Conservation (phyloP, 768 basidiomycete genomes). For the Boletus speciosus region DNA sequence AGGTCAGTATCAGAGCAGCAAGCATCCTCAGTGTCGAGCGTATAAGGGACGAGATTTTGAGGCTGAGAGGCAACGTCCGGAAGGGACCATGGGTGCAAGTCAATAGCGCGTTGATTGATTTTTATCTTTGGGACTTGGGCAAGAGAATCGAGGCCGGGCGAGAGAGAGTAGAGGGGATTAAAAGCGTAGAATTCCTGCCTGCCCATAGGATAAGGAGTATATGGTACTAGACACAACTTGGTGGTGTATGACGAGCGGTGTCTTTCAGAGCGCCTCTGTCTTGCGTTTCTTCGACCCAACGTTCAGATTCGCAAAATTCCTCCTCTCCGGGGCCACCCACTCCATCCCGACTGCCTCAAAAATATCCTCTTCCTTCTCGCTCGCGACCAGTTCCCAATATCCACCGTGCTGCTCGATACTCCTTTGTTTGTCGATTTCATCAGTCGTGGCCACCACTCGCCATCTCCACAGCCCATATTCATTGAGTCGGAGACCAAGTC, state of each 20-base stretch:
- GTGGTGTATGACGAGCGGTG: not conserved
- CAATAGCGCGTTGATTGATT: slow-evolving; percentile 83
- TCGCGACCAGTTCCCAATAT: slow-evolving; percentile 22
- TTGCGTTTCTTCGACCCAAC: slow-evolving; percentile 3
- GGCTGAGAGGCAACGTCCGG: slow-evolving; percentile 29
- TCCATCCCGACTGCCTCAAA: slow-evolving; percentile 24
- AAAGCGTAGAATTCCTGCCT: slow-evolving; percentile 56
- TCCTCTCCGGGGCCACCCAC: slow-evolving; percentile 26
- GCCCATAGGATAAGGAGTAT: slow-evolving; percentile 79
- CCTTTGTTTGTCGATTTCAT: not conserved
- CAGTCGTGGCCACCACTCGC: slow-evolving; percentile 20
- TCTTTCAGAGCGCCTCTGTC: not conserved
- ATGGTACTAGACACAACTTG: slow-evolving; percentile 64
- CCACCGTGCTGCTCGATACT: slow-evolving; percentile 13
- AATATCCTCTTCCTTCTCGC: slow-evolving; percentile 27
- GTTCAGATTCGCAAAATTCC: slow-evolving; percentile 21
- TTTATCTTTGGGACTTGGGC: slow-evolving; percentile 87
- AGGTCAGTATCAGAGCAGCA: slow-evolving; percentile 75
- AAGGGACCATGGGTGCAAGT: slow-evolving; percentile 28
- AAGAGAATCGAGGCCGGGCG: slow-evolving; percentile 67
- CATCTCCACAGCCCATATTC: slow-evolving; percentile 67
- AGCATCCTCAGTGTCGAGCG: slow-evolving; percentile 79
- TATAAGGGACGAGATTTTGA: slow-evolving; percentile 57
- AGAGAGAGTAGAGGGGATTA: slow-evolving; percentile 56
- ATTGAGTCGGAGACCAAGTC: slow-evolving; percentile 49